Evolutionary conservation across 345 rosid species (phyloP).

Genomic region (Eucalyptus erythrocorys): DNA sequence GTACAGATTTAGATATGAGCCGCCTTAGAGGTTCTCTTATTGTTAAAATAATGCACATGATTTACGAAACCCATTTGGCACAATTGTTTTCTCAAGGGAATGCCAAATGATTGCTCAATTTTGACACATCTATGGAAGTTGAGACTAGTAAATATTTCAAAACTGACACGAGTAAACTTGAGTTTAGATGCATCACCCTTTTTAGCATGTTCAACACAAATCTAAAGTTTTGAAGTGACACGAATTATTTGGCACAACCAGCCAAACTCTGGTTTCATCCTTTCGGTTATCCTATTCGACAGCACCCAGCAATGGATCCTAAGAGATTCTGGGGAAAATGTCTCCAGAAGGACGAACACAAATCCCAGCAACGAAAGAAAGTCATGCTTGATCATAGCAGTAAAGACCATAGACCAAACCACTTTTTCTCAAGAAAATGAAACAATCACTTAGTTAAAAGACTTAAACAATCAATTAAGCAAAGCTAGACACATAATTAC

Average conservation of each 20-base stretch:
- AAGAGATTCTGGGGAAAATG: background rate
- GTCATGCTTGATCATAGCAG: background rate
- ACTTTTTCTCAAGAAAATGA: background rate
- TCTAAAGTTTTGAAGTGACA: background rate
- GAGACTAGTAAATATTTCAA: background rate
- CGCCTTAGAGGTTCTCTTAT: background rate
- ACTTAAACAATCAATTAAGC: background rate
- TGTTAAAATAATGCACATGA: background rate
- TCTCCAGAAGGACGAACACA: background rate
- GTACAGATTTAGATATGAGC: background rate
- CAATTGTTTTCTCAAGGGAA: background rate
- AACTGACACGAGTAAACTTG: accelerated
- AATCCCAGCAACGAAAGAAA: background rate
- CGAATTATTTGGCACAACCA: background rate
- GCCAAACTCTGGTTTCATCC: background rate
- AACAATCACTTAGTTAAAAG: background rate
- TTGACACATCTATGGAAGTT: background rate
- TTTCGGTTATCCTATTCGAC: background rate
- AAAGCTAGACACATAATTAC: constrained; percentile 1
- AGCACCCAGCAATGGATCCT: background rate
- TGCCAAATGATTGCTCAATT: background rate
- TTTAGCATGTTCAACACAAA: background rate
- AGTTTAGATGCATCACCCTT: background rate
- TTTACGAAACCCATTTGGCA: background rate
- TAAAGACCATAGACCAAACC: background rate